phyloP scores from a whole-genome alignment of 345 rosid genomes.

The Gossypium herbaceum region DNA sequence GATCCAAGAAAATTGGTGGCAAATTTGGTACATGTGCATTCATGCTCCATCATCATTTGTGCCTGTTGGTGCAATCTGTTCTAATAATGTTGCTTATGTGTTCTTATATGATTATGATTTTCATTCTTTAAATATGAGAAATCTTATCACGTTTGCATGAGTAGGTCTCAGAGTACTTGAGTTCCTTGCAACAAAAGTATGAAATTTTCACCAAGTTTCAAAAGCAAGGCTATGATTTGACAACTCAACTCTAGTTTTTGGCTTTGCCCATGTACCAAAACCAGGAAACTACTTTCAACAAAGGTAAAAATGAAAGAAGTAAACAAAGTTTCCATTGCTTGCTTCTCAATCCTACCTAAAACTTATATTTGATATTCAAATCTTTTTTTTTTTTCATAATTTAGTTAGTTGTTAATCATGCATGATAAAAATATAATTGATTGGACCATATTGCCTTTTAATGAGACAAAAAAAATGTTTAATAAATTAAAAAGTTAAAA shows the following conservation, averaged over 20 bases:
- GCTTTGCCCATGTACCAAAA: background rate
- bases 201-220: background rate
- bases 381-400: background rate
- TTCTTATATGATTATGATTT: background rate
- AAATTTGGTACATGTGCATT: background rate
- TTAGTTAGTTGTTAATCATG: background rate
- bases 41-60: background rate
- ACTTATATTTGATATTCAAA: background rate
- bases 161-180: background rate
- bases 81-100: background rate
- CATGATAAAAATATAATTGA: background rate
- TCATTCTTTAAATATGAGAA: background rate
- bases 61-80: background rate
- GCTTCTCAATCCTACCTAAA: background rate
- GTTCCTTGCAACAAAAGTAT: background rate
- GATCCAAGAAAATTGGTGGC: background rate
- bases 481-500: background rate
- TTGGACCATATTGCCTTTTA: too few species aligned
- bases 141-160: background rate
- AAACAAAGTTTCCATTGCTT: constrained; percentile 20
- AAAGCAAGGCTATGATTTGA: background rate
- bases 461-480: background rate
- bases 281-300: background rate
- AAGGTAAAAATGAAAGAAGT: too few species aligned
- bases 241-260: background rate